These are phyloP conservation scores for Fonsecaea erecta DNA, from an alignment of 2,329 filamentous ascomycete genomes.

Conservation along the genomic window DNA sequence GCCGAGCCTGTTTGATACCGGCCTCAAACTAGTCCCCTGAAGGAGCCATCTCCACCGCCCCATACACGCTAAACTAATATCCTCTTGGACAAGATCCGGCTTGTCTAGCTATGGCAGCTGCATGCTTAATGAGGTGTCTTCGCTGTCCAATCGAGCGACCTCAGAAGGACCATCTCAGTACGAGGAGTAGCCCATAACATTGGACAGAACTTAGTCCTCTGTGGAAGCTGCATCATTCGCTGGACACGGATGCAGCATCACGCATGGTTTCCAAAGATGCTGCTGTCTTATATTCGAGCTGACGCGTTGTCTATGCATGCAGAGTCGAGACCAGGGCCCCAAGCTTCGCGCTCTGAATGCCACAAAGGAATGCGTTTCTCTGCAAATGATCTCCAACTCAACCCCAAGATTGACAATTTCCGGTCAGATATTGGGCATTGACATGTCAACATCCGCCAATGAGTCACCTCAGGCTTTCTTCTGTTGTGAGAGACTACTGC, in stretches of 20 bases:
- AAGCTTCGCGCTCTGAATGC: not conserved
- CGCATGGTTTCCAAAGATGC: not conserved
- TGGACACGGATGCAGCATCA: not conserved
- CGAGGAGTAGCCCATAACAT: not conserved
- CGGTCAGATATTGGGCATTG: not conserved
- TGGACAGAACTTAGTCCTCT: not conserved
- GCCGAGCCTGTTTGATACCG: not conserved
- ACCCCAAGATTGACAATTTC: not conserved
- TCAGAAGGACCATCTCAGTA: not conserved
- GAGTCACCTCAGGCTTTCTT: not conserved
- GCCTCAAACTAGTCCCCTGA: not conserved
- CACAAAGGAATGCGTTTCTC: not conserved
- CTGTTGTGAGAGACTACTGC: too few relatives aligned
- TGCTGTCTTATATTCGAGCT: not conserved
- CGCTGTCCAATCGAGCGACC: not conserved
- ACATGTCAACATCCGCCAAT: not conserved
- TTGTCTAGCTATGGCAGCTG: not conserved
- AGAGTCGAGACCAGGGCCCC: not conserved
- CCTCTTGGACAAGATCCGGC: not conserved
- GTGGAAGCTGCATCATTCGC: not conserved
- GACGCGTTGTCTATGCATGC: not conserved
- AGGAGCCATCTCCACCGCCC: not conserved
- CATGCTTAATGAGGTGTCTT: not conserved
- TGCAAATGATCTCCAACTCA: not conserved
- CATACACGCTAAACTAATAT: not conserved